A percentile compares a stretch with the other conserved stretches of the same genome.
These are phyloP conservation scores for Pyrus hybrid DNA, from an alignment of 331 rosid genomes.

Conservation along the genomic window DNA sequence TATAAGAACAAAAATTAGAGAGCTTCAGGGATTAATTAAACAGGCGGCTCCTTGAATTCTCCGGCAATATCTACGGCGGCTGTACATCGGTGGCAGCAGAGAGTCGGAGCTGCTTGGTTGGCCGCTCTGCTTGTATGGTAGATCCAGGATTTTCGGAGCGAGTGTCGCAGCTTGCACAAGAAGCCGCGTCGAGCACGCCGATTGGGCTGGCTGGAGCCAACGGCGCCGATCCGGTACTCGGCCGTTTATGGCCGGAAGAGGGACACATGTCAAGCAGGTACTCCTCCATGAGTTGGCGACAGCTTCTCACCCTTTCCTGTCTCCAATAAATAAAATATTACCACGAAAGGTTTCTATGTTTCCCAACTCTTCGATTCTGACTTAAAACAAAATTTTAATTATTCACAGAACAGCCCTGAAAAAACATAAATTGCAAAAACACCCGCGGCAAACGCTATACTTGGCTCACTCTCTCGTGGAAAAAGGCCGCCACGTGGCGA, in stretches of 20 bases:
- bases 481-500: background rate
- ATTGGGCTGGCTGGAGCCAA: constrained; percentile 43
- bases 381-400: background rate
- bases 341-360: constrained; percentile 13
- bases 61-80: constrained; percentile 9
- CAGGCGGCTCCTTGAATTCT: background rate
- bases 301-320: constrained; percentile 76
- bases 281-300: constrained; percentile 79
- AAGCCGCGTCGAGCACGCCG: constrained; percentile 70
- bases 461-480: constrained; percentile 31
- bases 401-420: background rate
- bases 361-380: constrained; percentile 6
- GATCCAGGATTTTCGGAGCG: constrained; percentile 27
- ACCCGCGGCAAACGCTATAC: constrained; percentile 2
- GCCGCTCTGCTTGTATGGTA: constrained; percentile 23
- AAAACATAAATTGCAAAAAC: background rate
- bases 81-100: constrained; percentile 35
- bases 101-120: constrained; percentile 32
- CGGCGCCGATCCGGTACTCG: constrained; percentile 6
- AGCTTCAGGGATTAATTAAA: background rate
- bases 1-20: background rate
- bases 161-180: constrained; percentile 44
- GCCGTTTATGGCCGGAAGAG: constrained; percentile 15
- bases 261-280: constrained; percentile 58
- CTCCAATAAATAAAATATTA: constrained; percentile 4